These are phyloP conservation scores for Dimocarpus longan DNA, from an alignment of 345 rosid species.

Conservation along the genomic window DNA sequence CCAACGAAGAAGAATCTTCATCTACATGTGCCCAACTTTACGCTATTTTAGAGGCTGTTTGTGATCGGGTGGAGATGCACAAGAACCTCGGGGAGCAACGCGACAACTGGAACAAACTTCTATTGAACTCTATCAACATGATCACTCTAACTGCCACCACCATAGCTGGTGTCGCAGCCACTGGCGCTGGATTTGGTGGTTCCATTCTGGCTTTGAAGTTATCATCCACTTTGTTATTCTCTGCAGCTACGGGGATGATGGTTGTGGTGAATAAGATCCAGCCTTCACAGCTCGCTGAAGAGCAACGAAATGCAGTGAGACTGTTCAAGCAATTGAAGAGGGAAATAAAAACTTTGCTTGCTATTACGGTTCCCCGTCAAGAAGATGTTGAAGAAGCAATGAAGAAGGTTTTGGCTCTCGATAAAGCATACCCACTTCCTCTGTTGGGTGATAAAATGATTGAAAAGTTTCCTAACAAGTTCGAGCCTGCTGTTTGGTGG, in stretches of 20 bases:
- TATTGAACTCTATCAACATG: conserved; percentile 67
- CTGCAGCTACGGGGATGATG: conserved; percentile 45
- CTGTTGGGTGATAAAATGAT: conserved; percentile 31
- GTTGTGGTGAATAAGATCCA: conserved; percentile 60
- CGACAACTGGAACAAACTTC: conserved; percentile 62
- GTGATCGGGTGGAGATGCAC: conserved; percentile 75
- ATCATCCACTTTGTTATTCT: conserved; percentile 45
- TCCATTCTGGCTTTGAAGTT: conserved; percentile 44
- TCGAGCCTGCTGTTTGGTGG: conserved; percentile 34
- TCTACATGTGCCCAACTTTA: conserved; percentile 32
- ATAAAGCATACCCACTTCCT: conserved; percentile 33
- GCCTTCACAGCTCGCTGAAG: conserved; percentile 61
- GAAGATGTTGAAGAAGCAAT: conserved; percentile 19
- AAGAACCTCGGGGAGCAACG: conserved; percentile 67
- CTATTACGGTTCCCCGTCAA: conserved; percentile 12
- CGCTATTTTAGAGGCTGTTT: conserved; percentile 52
- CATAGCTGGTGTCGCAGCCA: conserved; percentile 52
- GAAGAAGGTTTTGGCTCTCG: conserved; percentile 31
- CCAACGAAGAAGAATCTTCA: neutral
- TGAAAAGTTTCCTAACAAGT: conserved; percentile 30
- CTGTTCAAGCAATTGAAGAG: conserved; percentile 40
- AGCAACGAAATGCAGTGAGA: conserved; percentile 53
- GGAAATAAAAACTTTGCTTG: conserved; percentile 25
- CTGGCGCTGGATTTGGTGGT: conserved; percentile 21
- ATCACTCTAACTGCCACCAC: conserved; percentile 62